Evolutionary conservation across 2,329 filamentous ascomycete species (phyloP), one percentile per base, ranked within the genome.

Genomic region (Amphichorda felina): DNA sequence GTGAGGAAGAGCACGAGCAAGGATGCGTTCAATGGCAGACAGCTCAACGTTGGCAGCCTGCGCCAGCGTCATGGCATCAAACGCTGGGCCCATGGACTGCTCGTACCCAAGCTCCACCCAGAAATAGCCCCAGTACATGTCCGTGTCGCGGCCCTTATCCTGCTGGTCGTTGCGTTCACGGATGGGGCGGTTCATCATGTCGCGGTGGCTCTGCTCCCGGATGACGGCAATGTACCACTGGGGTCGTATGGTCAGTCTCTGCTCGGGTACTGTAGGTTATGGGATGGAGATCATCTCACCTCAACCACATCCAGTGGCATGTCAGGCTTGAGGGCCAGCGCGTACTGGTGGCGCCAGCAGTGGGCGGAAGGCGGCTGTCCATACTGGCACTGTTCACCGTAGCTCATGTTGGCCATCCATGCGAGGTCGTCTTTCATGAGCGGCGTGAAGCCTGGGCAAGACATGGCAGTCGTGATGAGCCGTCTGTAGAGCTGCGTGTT

Each of bases 351-450:
- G 17, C 56, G 49, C 72, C 72, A 79, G 24, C 53, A 43, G 14
- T 60, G 43, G 2, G 70, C 61, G 35, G 59, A 61, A 4, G 55
- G 58, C 2, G 74, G 72, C 47, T 68, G 59, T 32, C 64, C 64
- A 44, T 61, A 65, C 16, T 57, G 50, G 5, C 47, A 49, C 33
- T 56, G 42, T 32, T 59, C 56, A 13, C 41, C 31, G 1, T 61
- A 53, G 0, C 47, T 29, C 41, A 72, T 45, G 13, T 51, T 49
- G 3, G 55, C 55, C 13, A 36, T 17, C n/a, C 30, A 32, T 6
- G 68, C 62, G 42, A 80, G 60, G 43, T 73, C 67, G 44, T 77
- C 70, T 54, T 79, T 79, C 59, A 74, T 70, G n/a, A 65, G 41
- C 2, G 69, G 58, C 4, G 70, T 75, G 49, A 81, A 79, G 2